A percentile compares a stretch with the other conserved stretches of the same genome.
phyloP scores from a whole-genome alignment of 2,329 filamentous ascomycete species.

The Microthyrium microscopicum region DNA sequence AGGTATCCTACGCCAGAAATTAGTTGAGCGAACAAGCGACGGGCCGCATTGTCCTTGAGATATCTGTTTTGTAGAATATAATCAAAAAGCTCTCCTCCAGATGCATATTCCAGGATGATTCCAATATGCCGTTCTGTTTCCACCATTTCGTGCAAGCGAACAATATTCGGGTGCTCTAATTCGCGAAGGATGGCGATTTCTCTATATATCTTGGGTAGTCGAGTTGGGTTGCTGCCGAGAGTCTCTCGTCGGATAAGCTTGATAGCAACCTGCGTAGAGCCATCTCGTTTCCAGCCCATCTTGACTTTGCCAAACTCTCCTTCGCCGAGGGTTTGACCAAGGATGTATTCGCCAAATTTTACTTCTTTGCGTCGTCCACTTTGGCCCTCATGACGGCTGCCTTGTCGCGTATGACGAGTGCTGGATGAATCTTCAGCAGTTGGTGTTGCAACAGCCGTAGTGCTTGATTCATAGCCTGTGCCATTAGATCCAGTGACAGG shows the following conservation, averaged over 20 bases:
- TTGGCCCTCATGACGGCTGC: conserved; percentile 13
- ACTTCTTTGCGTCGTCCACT: conserved; percentile 48
- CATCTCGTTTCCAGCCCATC: conserved; percentile 93
- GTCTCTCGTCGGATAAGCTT: conserved; percentile 91
- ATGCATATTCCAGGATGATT: conserved; percentile 96
- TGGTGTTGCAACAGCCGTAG: too few species aligned
- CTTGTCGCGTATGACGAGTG: too few species aligned
- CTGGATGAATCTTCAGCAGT: too few species aligned
- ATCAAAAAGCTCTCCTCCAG: conserved; percentile 92
- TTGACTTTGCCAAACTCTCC: conserved; percentile 99
- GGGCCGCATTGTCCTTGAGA: conserved; percentile 80
- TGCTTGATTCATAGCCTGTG: too few species aligned
- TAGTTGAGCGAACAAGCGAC: conserved; percentile 83
- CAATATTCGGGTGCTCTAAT: conserved; percentile 90
- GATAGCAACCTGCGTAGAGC: conserved; percentile 84
- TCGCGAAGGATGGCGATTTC: conserved; percentile 83
- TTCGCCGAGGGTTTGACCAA: conserved; percentile 91
- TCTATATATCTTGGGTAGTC: conserved; percentile 90
- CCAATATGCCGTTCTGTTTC: conserved; percentile 95
- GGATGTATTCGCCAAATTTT: conserved; percentile 87
- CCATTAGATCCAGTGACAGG: conserved; percentile 13
- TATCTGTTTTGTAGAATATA: conserved; percentile 96
- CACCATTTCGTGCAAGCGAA: conserved; percentile 93
- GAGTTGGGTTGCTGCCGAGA: conserved; percentile 71
- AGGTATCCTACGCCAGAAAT: conserved; percentile 94